phyloP scores from a whole-genome alignment of 352 stramenopile genomes.

The Halophytophthora polymorphica region DNA sequence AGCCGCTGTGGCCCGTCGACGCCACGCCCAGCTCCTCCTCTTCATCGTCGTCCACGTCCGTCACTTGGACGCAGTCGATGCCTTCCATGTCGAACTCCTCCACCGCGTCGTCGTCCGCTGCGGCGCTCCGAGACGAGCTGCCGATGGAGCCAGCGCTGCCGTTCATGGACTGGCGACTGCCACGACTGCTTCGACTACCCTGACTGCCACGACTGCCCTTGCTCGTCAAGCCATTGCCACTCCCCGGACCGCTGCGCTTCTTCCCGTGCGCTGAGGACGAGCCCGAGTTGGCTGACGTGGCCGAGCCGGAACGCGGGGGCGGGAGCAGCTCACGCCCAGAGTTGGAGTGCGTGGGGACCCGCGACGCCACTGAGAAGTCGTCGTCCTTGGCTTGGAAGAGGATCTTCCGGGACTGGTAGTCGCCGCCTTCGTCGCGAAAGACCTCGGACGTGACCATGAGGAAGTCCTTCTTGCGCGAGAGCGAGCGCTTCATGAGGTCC shows the following conservation, averaged over 20 bases:
- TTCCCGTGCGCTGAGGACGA: constrained; percentile 28
- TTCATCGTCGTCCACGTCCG: constrained; percentile 71
- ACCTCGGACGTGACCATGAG: constrained; percentile 89
- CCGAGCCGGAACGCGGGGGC: constrained; percentile 24
- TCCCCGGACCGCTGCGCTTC: constrained; percentile 29
- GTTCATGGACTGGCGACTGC: constrained; percentile 43
- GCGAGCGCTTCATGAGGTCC: constrained; percentile 78
- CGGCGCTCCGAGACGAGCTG: constrained; percentile 44
- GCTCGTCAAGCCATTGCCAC: constrained; percentile 15
- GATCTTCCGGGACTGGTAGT: constrained; percentile 88
- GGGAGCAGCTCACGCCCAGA: constrained; percentile 50
- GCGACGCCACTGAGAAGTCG: constrained; percentile 82
- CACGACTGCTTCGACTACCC: constrained; percentile 11
- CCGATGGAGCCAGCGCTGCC: constrained; percentile 43
- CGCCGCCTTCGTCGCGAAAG: constrained; percentile 80
- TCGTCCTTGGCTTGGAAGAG: constrained; percentile 84
- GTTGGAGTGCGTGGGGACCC: constrained; percentile 68
- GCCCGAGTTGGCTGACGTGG: constrained; percentile 33
- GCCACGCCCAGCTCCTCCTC: constrained; percentile 52
- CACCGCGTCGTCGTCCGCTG: constrained; percentile 26
- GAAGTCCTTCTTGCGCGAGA: constrained; percentile 88
- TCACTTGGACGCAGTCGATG: constrained; percentile 74
- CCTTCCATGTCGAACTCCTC: constrained; percentile 73
- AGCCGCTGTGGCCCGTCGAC: constrained; percentile 33
- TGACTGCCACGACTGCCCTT: constrained; percentile 1